Evolutionary conservation across 2,329 filamentous ascomycete species (phyloP).

Genomic region (Sporothrix variecibatus): DNA sequence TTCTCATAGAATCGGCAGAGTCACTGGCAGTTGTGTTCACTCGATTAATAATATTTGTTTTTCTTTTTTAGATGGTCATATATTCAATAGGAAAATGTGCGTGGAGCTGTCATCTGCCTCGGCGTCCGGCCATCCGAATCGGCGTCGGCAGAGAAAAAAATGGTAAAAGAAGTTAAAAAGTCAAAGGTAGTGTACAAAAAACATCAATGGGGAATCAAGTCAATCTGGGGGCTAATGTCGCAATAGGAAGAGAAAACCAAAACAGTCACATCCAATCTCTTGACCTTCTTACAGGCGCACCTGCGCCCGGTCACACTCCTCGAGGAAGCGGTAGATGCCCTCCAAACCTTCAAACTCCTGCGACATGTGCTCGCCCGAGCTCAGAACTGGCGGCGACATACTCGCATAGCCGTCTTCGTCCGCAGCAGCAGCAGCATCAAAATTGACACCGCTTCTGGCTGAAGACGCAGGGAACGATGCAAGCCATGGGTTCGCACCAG

Average conservation of each 20-base stretch:
- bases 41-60: neutral
- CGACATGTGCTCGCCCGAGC: conserved; percentile 48
- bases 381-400: conserved; percentile 49
- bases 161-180: neutral
- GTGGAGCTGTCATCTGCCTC: conserved; percentile 20
- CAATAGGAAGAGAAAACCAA: neutral
- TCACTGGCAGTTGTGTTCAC: neutral
- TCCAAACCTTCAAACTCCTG: conserved; percentile 58
- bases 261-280: neutral
- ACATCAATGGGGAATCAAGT: neutral
- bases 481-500: conserved; percentile 43
- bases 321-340: conserved; percentile 59
- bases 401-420: conserved; percentile 52
- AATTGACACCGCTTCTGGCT: neutral
- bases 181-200: conserved; percentile 14
- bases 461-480: conserved; percentile 41
- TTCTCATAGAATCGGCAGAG: neutral
- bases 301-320: conserved; percentile 54
- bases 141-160: neutral
- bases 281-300: neutral
- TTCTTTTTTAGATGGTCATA: neutral
- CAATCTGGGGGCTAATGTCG: neutral
- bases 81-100: conserved; percentile 19
- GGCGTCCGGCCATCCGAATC: neutral
- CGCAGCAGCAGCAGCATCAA: conserved; percentile 22